These are phyloP conservation scores for Dryas octopetala DNA, from an alignment of 306 rosid species.

Conservation along the genomic window DNA sequence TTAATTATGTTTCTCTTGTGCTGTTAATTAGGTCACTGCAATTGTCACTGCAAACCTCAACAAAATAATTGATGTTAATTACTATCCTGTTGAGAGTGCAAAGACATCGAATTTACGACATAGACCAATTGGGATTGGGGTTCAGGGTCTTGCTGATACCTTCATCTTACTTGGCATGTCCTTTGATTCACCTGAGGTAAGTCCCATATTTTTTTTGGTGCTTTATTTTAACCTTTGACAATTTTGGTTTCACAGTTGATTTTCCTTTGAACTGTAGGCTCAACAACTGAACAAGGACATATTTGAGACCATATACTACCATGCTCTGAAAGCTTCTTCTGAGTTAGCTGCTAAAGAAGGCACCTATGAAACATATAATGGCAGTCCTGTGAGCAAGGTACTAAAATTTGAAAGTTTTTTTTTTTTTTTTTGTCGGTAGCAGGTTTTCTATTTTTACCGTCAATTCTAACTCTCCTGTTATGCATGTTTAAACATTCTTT, in stretches of 20 bases:
- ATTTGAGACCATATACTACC: slow-evolving; percentile 85
- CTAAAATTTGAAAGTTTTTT: neutral
- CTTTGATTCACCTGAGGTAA: slow-evolving; percentile 95
- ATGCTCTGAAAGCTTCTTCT: slow-evolving; percentile 73
- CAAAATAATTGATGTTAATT: slow-evolving; percentile 85
- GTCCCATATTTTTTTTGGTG: slow-evolving; percentile 2
- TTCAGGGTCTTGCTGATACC: slow-evolving; percentile 98
- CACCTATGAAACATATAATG: slow-evolving; percentile 72
- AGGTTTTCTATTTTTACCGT: neutral
- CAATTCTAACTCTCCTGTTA: neutral
- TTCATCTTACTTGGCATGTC: slow-evolving; percentile 91
- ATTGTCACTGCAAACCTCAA: slow-evolving; percentile 75
- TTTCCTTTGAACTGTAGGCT: slow-evolving; percentile 53
- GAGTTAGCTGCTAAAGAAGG: slow-evolving; percentile 78
- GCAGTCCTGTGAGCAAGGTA: slow-evolving; percentile 91
- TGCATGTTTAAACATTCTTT: neutral
- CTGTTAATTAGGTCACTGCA: slow-evolving; percentile 56
- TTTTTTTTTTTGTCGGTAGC: neutral
- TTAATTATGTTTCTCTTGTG: neutral
- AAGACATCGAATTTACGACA: slow-evolving; percentile 76
- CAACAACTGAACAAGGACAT: slow-evolving; percentile 90
- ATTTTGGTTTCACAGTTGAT: slow-evolving; percentile 15
- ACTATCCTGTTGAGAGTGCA: slow-evolving; percentile 89
- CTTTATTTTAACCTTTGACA: slow-evolving; percentile 3
- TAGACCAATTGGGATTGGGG: slow-evolving; percentile 96